Base-by-base conservation (phyloP, 202 grass and related monocot species). In the Bolboschoenoplectus hybrid region DNA sequence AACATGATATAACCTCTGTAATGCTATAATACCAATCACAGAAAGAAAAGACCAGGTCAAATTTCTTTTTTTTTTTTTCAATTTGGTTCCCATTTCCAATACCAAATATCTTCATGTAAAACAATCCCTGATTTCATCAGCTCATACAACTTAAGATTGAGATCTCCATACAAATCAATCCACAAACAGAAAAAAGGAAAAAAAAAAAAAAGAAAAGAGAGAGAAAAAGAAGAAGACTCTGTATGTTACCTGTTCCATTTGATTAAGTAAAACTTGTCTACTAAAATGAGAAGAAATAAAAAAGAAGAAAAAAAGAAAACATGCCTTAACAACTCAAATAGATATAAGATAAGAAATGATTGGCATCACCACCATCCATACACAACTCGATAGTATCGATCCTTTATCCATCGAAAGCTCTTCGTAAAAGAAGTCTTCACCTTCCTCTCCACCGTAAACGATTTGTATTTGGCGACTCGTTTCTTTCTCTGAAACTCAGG, bases 401-500 rank as follows among this genome's bases (percentile, higher is more conserved):
- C 49, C 75, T 88, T 91, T 5, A 91, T 3, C 89, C 89, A 91
- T 12, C 86, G 81, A 74, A 91, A 88, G 86, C 89, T 85, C 57
- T 64, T 91, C 17, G 41, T 63, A 13, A 91, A 20, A 4, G 86
- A 88, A 0, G 66, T 72, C 50, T 91, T 91, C 56, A 88, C 44
- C 82, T 81, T 91, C n/a, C 82, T 64, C 38, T 91, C 89, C 7
- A 85, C 82, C 13, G 73, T 67, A 16, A 82, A 91, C 43, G 66
- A 75, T 46, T 87, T 90, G 85, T 90, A 90, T 1, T 39, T 6
- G 0, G 85, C 89, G 12, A 87, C 89, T 57, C 85, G 53, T 64
- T 75, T 88, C 88, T 84, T 84, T 60, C 88, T 87, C 88, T 90
- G 85, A 40, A 90, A 80, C 34, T 90, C 88, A 2, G 88, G 85